Evolutionary conservation across 331 rosid species (phyloP).

Genomic region (Arachis monticola): DNA sequence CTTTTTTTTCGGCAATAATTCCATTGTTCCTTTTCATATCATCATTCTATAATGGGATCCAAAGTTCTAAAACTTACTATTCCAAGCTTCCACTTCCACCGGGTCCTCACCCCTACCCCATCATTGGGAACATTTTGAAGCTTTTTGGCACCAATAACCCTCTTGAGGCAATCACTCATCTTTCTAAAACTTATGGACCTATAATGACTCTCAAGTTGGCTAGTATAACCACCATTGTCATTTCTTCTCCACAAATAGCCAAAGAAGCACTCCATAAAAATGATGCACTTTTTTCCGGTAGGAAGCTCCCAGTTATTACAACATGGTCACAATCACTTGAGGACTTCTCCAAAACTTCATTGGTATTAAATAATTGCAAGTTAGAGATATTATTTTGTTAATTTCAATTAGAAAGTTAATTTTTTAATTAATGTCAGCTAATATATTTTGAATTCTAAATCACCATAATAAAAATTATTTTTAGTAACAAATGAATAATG

Average conservation of each 20-base stretch:
- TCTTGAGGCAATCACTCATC: constrained; percentile 13
- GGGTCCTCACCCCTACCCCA: constrained; percentile 40
- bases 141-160: constrained; percentile 7
- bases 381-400: too few species aligned
- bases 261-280: constrained; percentile 38
- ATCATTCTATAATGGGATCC: not conserved
- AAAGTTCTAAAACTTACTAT: not conserved
- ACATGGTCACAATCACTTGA: constrained; percentile 12
- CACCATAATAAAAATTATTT: too few species aligned
- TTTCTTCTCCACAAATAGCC: constrained; percentile 39
- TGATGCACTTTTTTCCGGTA: constrained; percentile 11
- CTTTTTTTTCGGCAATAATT: not conserved
- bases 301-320: constrained; percentile 11
- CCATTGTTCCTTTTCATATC: not conserved
- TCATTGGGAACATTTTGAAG: constrained; percentile 40
- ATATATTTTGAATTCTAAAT: too few species aligned
- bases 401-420: too few species aligned
- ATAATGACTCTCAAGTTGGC: constrained; percentile 33
- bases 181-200: constrained; percentile 42
- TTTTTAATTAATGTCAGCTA: too few species aligned
- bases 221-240: constrained; percentile 35
- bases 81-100: constrained; percentile 26
- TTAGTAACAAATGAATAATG: too few species aligned
- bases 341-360: constrained; percentile 2
- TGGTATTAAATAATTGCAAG: not conserved